Conservation (phyloP, 2,329 filamentous ascomycete species). For the Colletotrichum acutatum region DNA sequence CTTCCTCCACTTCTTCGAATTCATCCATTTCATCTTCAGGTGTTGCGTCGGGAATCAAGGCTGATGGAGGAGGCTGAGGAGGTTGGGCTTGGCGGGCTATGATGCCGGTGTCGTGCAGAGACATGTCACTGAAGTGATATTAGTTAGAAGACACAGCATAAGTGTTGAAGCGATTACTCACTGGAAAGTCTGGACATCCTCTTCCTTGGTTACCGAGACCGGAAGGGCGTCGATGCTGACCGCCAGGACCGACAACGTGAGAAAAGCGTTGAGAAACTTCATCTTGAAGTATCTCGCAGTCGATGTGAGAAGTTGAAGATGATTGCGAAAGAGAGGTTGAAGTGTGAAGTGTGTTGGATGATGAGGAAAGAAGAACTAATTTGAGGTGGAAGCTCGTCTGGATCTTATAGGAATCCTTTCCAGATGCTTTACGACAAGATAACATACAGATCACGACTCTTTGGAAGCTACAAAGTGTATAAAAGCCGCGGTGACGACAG, state of each 20-base stretch:
- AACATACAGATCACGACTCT: too few species aligned
- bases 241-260: slow-evolving; percentile 30
- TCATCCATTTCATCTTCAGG: slow-evolving; percentile 13
- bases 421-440: background rate
- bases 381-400: background rate
- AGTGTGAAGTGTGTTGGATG: background rate
- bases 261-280: slow-evolving; percentile 23
- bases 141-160: background rate
- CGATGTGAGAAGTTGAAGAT: background rate
- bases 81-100: slow-evolving; percentile 9
- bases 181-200: slow-evolving; percentile 11
- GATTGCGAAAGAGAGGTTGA: background rate
- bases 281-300: background rate
- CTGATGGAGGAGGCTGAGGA: slow-evolving; percentile 1
- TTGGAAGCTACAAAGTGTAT: too few species aligned
- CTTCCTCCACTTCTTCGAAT: slow-evolving; percentile 11
- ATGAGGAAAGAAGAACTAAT: background rate
- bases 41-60: background rate
- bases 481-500: background rate
- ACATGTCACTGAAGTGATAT: slow-evolving; percentile 4
- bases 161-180: background rate
- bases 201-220: slow-evolving; percentile 17
- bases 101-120: background rate
- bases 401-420: slow-evolving; percentile 6
- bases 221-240: slow-evolving; percentile 34